Evolutionary conservation across 331 rosid genomes (phyloP).

Genomic region (Malus hybrid): DNA sequence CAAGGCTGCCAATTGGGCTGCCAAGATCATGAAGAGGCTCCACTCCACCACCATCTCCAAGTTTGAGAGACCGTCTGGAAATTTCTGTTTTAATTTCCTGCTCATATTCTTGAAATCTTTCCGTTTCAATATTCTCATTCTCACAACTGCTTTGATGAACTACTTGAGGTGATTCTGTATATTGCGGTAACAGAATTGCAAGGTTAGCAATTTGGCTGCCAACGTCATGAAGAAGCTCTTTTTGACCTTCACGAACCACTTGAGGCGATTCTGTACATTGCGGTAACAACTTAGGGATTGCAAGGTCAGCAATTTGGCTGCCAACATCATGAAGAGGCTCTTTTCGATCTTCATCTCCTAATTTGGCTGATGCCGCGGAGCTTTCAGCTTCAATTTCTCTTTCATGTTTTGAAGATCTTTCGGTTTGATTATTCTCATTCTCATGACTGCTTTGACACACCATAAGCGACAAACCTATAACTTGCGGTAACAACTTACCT

Average conservation of each 20-base stretch:
- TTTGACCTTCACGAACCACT: neutral
- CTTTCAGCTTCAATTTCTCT: slow-evolving; percentile 12
- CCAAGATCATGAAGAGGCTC: slow-evolving; percentile 12
- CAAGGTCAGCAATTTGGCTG: slow-evolving; percentile 9
- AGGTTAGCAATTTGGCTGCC: slow-evolving; percentile 12
- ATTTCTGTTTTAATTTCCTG: slow-evolving; percentile 11
- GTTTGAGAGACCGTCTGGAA: neutral
- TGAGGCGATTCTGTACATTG: slow-evolving; percentile 9
- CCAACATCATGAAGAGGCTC: neutral
- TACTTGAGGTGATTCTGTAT: slow-evolving; percentile 2
- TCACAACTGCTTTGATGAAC: neutral
- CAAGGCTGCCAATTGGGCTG: slow-evolving; percentile 9
- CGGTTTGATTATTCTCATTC: slow-evolving; percentile 12
- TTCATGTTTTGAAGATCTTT: neutral
- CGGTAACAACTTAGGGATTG: slow-evolving; percentile 7
- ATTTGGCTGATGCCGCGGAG: neutral
- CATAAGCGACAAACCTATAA: slow-evolving; percentile 3
- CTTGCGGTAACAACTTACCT: slow-evolving; percentile 10
- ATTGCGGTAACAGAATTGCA: slow-evolving; percentile 9
- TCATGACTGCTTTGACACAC: neutral
- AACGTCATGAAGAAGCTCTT: slow-evolving; percentile 15
- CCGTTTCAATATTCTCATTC: slow-evolving; percentile 11
- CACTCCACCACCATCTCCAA: slow-evolving; percentile 16
- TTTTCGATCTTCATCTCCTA: neutral
- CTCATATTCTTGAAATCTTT: neutral